Evolutionary conservation across 495 filamentous ascomycete species (phyloP).

Genomic region (Talaromyces wortmannii): DNA sequence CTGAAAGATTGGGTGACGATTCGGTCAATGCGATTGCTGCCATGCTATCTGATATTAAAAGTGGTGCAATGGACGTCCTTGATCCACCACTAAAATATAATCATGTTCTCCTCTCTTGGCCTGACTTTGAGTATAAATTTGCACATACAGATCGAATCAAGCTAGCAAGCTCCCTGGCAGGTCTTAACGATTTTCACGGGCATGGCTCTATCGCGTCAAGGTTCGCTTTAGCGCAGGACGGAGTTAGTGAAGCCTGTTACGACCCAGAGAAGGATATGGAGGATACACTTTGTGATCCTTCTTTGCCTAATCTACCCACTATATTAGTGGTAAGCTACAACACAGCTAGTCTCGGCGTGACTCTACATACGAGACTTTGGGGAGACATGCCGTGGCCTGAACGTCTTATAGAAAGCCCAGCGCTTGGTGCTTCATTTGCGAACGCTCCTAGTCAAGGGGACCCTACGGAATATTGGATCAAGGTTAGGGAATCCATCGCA

Average conservation of each 20-base stretch:
- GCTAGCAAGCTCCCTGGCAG: background rate
- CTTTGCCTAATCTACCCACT: background rate
- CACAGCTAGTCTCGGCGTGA: conserved; percentile 1
- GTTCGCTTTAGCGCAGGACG: background rate
- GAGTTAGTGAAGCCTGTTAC: background rate
- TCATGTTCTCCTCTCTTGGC: background rate
- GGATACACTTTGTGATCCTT: background rate
- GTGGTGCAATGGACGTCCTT: conserved; percentile 1
- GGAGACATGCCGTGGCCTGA: background rate
- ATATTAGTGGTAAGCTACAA: background rate
- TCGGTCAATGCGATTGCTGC: background rate
- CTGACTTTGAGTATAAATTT: conserved; percentile 1
- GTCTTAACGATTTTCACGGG: background rate
- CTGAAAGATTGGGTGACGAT: background rate
- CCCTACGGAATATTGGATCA: background rate
- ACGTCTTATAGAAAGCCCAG: conserved; percentile 1
- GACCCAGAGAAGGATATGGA: conserved; percentile 1
- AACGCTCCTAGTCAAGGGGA: background rate
- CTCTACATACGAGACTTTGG: conserved; percentile 1
- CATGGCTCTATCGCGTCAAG: background rate
- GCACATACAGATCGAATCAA: background rate
- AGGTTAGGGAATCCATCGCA: conserved; percentile 1
- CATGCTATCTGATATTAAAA: background rate
- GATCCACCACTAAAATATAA: conserved; percentile 2
- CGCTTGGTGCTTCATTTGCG: background rate